These are phyloP conservation scores for Apiospora koreana DNA, from an alignment of 2,329 filamentous ascomycete genomes.

Conservation along the genomic window DNA sequence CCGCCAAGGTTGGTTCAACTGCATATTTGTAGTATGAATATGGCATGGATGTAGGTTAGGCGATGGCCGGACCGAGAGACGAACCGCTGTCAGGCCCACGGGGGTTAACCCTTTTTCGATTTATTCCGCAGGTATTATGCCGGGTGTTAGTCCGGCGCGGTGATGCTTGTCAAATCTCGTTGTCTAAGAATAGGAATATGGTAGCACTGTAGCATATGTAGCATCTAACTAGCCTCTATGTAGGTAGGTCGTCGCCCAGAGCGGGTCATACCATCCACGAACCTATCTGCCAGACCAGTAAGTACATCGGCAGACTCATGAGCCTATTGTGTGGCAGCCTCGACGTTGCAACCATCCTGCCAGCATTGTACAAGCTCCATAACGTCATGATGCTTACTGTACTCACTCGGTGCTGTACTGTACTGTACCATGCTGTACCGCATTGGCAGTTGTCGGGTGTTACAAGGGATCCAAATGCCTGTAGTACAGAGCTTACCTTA, in stretches of 20 bases:
- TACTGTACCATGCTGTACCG: neutral
- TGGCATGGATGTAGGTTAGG: neutral
- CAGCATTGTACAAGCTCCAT: neutral
- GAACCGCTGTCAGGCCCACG: neutral
- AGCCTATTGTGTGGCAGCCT: neutral
- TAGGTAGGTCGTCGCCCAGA: neutral
- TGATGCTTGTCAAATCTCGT: neutral
- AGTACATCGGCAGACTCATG: neutral
- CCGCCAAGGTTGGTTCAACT: neutral
- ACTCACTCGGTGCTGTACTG: neutral
- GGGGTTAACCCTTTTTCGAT: neutral
- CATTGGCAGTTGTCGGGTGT: neutral
- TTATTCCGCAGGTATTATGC: neutral
- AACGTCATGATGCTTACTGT: neutral
- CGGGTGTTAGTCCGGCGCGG: neutral
- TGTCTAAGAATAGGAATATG: conserved; percentile 7
- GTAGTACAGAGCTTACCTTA: neutral
- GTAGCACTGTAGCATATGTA: neutral
- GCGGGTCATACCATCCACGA: neutral
- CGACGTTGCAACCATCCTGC: neutral
- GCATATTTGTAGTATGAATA: neutral
- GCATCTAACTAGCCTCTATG: neutral
- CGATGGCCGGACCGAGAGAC: neutral
- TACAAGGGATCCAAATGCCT: neutral
- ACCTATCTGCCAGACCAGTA: neutral